phyloP scores from a whole-genome alignment of 345 rosid genomes.

The Brassica juncea region DNA sequence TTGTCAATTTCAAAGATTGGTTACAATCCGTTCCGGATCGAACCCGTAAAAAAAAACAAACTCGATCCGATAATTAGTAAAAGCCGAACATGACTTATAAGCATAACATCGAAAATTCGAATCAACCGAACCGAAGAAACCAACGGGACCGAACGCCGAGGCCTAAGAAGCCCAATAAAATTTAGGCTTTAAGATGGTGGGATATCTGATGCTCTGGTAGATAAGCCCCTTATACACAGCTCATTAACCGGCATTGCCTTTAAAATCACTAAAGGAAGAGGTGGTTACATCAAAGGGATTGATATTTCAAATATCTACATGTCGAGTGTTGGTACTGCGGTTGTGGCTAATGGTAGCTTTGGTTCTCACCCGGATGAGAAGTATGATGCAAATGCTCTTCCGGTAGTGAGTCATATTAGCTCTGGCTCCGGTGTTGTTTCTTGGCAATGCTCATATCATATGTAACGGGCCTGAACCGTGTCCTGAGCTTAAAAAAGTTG shows the following conservation, averaged over 20 bases:
- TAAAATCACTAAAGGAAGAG: constrained; percentile 57
- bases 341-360: constrained; percentile 47
- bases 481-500: constrained; percentile 40
- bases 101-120: too few species aligned
- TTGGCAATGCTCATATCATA: constrained; percentile 44
- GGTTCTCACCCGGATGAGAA: constrained; percentile 56
- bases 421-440: constrained; percentile 19
- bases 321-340: constrained; percentile 41
- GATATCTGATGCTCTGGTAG: constrained; percentile 42
- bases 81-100: too few species aligned
- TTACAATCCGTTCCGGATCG: too few species aligned
- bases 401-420: constrained; percentile 44
- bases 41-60: too few species aligned
- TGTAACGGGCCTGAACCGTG: constrained; percentile 46
- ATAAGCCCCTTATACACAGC: constrained; percentile 38
- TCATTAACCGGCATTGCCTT: constrained; percentile 47
- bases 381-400: constrained; percentile 49
- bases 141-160: too few species aligned
- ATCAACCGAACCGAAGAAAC: too few species aligned
- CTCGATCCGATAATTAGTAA: too few species aligned
- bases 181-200: constrained; percentile 34
- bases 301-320: constrained; percentile 42
- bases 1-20: too few species aligned
- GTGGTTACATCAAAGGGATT: constrained; percentile 52
- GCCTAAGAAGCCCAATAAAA: constrained; percentile 31